Evolutionary conservation across 306 rosid genomes (phyloP).

Genomic region (Cyclanthera cordifolia): DNA sequence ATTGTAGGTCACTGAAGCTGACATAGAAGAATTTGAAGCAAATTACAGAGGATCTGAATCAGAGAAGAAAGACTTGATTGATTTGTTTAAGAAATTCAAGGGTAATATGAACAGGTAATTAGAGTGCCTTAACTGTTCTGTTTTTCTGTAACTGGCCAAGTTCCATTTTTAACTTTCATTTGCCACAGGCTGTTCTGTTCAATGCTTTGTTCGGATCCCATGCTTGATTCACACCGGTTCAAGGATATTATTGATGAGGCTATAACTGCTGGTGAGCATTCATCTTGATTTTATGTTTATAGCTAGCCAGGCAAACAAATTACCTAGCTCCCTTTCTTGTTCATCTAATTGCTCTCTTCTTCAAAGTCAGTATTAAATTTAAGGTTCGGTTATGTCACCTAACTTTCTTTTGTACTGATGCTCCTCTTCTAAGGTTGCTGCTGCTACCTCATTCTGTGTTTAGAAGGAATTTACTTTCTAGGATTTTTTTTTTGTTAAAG

Average conservation of each 20-base stretch:
- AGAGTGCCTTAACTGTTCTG: neutral
- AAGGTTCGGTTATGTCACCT: neutral
- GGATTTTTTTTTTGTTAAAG: too few species aligned
- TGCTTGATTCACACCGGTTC: conserved; percentile 74
- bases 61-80: conserved; percentile 67
- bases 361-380: neutral
- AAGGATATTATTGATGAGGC: conserved; percentile 69
- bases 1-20: conserved; percentile 71
- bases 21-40: conserved; percentile 76
- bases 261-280: conserved; percentile 50
- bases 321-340: neutral
- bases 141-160: neutral
- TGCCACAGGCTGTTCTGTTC: conserved; percentile 75
- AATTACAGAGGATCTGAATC: conserved; percentile 75
- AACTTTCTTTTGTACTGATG: neutral
- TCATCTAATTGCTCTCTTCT: neutral
- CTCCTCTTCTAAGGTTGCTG: neutral
- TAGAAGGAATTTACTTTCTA: too few species aligned
- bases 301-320: neutral
- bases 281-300: conserved; percentile 10
- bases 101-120: conserved; percentile 69
- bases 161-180: conserved; percentile 7
- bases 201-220: conserved; percentile 89
- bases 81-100: conserved; percentile 50
- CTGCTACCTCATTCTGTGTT: neutral